Percentiles rank a stretch among this genome's conserved stretches.
Evolutionary conservation across 2,329 filamentous ascomycete species (phyloP).

Genomic region (Apiospora koreana): DNA sequence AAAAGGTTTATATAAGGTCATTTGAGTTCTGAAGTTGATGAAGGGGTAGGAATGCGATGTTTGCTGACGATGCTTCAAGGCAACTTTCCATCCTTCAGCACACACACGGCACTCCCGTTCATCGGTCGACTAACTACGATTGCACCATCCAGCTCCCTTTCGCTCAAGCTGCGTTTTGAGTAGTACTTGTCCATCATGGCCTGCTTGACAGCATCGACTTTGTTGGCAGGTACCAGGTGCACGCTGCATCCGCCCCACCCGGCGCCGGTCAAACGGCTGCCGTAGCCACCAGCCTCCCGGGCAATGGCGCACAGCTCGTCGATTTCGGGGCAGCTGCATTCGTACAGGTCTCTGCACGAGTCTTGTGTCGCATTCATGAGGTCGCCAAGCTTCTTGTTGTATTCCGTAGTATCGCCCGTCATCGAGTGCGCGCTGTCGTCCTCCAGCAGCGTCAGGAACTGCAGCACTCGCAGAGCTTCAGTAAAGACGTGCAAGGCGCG

Average conservation of each 20-base stretch:
- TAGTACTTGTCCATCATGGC: constrained; percentile 86
- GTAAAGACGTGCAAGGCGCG: constrained; percentile 88
- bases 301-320: constrained; percentile 85
- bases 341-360: constrained; percentile 83
- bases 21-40: background rate
- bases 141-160: constrained; percentile 74
- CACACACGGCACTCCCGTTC: constrained; percentile 64
- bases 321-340: constrained; percentile 91
- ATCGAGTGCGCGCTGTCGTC: constrained; percentile 40
- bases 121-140: constrained; percentile 90
- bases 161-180: constrained; percentile 61
- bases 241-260: constrained; percentile 98
- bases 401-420: constrained; percentile 56
- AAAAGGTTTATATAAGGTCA: background rate
- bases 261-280: constrained; percentile 84
- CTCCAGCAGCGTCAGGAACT: constrained; percentile 79
- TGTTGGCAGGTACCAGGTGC: constrained; percentile 84
- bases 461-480: constrained; percentile 82
- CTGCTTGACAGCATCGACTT: constrained; percentile 74
- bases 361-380: constrained; percentile 89
- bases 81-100: constrained; percentile 18
- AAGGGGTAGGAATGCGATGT: background rate
- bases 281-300: constrained; percentile 75
- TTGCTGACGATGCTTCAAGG: background rate
- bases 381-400: constrained; percentile 72